These are phyloP conservation scores for Nephelium lappaceum DNA, from an alignment of 345 rosid genomes.

Conservation along the genomic window DNA sequence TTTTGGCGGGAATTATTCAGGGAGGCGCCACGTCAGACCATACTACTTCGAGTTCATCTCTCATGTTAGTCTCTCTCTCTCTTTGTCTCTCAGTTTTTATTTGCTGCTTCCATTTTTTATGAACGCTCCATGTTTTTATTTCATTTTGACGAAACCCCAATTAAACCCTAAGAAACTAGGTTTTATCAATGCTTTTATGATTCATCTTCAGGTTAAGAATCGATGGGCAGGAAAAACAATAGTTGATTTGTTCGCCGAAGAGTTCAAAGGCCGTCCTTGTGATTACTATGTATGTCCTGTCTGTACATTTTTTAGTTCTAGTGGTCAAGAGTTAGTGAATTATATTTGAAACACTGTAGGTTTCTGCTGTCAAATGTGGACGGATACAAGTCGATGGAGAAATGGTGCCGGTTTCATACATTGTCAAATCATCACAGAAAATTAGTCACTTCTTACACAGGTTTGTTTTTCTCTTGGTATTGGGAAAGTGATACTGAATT, in stretches of 20 bases:
- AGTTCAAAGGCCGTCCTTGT: conserved; percentile 81
- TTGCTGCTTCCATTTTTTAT: background rate
- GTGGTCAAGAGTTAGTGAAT: background rate
- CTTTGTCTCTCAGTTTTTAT: background rate
- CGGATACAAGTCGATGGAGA: conserved; percentile 87
- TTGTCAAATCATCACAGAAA: conserved; percentile 76
- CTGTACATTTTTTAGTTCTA: background rate
- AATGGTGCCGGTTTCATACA: conserved; percentile 68
- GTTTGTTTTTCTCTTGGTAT: conserved; percentile 30
- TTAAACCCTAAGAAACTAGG: conserved; percentile 22
- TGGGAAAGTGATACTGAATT: background rate
- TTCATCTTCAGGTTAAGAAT: conserved; percentile 61
- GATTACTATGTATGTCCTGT: conserved; percentile 84
- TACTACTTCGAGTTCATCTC: conserved; percentile 89
- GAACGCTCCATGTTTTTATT: background rate
- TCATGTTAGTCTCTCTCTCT: conserved; percentile 51
- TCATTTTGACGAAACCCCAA: conserved; percentile 8
- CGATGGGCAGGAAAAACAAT: conserved; percentile 94
- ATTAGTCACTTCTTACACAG: conserved; percentile 92
- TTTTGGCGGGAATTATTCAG: conserved; percentile 46
- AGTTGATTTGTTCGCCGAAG: conserved; percentile 84
- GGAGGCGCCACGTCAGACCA: conserved; percentile 83
- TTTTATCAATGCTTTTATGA: background rate
- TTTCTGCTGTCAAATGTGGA: conserved; percentile 78
- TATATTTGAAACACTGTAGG: conserved; percentile 42